Base-by-base conservation (phyloP, 192 early-diverging fungal species). In the Coemansia sp. region DNA sequence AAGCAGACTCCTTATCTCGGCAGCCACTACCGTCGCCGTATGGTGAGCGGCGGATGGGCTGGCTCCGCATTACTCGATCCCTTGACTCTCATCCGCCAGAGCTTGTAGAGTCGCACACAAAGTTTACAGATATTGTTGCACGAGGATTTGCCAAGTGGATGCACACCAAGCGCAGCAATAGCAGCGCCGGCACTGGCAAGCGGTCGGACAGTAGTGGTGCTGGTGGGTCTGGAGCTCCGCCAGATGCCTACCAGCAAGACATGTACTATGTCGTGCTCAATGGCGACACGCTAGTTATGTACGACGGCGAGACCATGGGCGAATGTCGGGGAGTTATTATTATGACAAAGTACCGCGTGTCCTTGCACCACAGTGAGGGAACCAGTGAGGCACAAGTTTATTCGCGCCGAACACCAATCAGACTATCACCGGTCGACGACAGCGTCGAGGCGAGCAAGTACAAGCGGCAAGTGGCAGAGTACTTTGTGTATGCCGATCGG, bases 301-400 rank as follows among this genome's bases (percentile, higher is more conserved):
- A 97, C 70, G 90, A 93, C 49, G 87, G 89, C 43, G 95, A 95
- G 55, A 78, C 87, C 11, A 88, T 91, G 79, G 49, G 83, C 20
- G 92, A 95, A 52, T 94, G 94, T 76, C 85, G 88, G n/a, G 87
- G 90, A 13, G 90, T 95, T 3, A 89, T 95, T n/a, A 81, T 87
- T 11, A 70, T 95, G 74, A 76, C 87, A 7, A 81, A 93, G 62
- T 89, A 91, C 76, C 70, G 80, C 11, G 89, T 95, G 20, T 75
- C 83, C 9, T 76, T 91, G 55, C 87, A 88, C 44, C 77, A 79
- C 63, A 61, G 63, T 27, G 75, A 73, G 33, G 60, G 76, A 13
- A 76, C 87, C 34, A 85, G 81, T 49, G 91, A 93, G 64, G 78
- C 87, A 69, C 87, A 92, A 60, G 79, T 90, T 20, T 92, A 88